These are phyloP conservation scores for Prunus dulcis DNA, from an alignment of 306 rosid species.

Conservation along the genomic window DNA sequence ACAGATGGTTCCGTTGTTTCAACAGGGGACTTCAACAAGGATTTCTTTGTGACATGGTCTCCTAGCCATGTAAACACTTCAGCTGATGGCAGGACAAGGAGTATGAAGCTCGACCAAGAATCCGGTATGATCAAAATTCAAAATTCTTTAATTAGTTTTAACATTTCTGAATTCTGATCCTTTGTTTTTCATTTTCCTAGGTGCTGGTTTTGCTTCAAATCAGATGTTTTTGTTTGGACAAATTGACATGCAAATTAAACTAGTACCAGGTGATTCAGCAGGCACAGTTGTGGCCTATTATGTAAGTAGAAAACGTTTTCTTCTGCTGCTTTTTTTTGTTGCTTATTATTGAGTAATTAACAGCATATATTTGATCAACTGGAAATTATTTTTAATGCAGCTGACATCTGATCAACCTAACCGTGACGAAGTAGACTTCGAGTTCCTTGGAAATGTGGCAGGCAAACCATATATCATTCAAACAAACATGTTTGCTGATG, in stretches of 20 bases:
- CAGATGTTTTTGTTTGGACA: conserved; percentile 84
- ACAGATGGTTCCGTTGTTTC: conserved; percentile 64
- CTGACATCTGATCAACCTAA: conserved; percentile 83
- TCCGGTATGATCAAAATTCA: conserved; percentile 48
- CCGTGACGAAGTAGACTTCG: conserved; percentile 80
- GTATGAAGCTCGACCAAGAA: conserved; percentile 75
- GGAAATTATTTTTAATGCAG: conserved; percentile 32
- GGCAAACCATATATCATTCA: conserved; percentile 77
- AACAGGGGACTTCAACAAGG: conserved; percentile 78
- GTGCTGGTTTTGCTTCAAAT: conserved; percentile 82
- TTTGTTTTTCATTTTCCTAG: conserved; percentile 24
- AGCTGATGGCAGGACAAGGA: conserved; percentile 58
- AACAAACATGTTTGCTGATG: conserved; percentile 76
- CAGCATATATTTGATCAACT: background rate
- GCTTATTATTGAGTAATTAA: background rate
- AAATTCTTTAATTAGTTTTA: background rate
- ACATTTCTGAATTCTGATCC: conserved; percentile 5
- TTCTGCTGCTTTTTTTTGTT: background rate
- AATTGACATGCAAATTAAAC: conserved; percentile 87
- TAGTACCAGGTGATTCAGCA: conserved; percentile 84
- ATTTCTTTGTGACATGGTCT: conserved; percentile 84
- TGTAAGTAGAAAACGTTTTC: conserved; percentile 34
- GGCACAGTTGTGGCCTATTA: conserved; percentile 90
- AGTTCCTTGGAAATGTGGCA: conserved; percentile 80
- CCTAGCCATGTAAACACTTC: conserved; percentile 83